phyloP scores from a whole-genome alignment of 352 stramenopile genomes.

The Globisporangium recalcitrans region DNA sequence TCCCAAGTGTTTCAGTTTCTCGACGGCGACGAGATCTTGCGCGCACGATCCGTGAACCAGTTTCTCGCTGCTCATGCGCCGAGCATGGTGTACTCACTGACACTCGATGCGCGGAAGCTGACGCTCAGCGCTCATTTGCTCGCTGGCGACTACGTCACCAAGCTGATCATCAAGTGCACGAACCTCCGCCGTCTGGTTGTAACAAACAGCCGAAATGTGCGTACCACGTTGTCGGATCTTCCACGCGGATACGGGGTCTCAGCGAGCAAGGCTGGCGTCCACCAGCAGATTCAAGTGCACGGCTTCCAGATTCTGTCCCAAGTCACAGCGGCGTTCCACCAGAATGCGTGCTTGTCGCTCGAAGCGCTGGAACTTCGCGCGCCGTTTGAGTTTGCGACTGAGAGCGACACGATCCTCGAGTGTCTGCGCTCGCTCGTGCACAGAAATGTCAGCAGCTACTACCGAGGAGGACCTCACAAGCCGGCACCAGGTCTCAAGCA shows the following conservation, averaged over 20 bases:
- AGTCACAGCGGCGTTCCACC: conserved; percentile 29
- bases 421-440: conserved; percentile 30
- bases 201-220: conserved; percentile 37
- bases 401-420: conserved; percentile 41
- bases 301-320: conserved; percentile 38
- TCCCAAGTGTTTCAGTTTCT: conserved; percentile 53
- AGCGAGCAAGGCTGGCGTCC: conserved; percentile 3
- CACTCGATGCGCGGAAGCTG: conserved; percentile 27
- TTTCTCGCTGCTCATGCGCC: conserved; percentile 46
- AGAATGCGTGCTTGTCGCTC: conserved; percentile 33
- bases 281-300: not conserved
- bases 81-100: conserved; percentile 38
- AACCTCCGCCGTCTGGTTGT: conserved; percentile 42
- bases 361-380: conserved; percentile 35
- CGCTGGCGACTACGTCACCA: conserved; percentile 11
- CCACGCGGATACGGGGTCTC: conserved; percentile 3
- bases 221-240: conserved; percentile 3
- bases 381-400: conserved; percentile 58
- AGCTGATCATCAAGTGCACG: conserved; percentile 33
- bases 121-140: not conserved
- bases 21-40: conserved; percentile 41
- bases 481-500: conserved; percentile 17
- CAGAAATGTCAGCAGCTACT: not conserved
- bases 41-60: conserved; percentile 38
- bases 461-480: not conserved